These are phyloP conservation scores for Globisporangium mamillatum DNA, from an alignment of 352 stramenopile genomes.

Conservation along the genomic window DNA sequence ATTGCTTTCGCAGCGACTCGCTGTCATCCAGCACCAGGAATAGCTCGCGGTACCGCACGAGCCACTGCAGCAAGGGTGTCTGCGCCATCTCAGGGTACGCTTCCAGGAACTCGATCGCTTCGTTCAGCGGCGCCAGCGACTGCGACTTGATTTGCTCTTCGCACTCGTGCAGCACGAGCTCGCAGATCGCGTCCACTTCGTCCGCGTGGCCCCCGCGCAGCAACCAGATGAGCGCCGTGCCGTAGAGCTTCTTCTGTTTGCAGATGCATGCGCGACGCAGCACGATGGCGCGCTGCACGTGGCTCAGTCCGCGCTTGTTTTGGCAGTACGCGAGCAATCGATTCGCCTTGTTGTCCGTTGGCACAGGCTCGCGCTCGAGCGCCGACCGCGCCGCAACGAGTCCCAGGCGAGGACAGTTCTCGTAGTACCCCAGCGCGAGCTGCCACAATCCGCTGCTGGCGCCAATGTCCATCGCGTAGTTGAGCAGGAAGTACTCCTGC, in stretches of 20 bases:
- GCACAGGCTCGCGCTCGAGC: slow-evolving; percentile 45
- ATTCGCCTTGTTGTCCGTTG: slow-evolving; percentile 58
- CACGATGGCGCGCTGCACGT: slow-evolving; percentile 34
- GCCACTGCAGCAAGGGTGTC: slow-evolving; percentile 53
- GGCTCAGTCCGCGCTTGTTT: slow-evolving; percentile 38
- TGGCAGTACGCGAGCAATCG: slow-evolving; percentile 54
- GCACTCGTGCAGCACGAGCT: slow-evolving; percentile 53
- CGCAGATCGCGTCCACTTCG: slow-evolving; percentile 53
- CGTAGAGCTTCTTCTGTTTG: slow-evolving; percentile 36
- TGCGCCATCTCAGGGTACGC: slow-evolving; percentile 35
- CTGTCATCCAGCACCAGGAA: slow-evolving; percentile 63
- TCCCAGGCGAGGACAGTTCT: slow-evolving; percentile 56
- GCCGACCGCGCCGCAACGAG: slow-evolving; percentile 34
- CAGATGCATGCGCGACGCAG: slow-evolving; percentile 40
- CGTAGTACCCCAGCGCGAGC: slow-evolving; percentile 61
- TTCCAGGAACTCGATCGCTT: slow-evolving; percentile 72
- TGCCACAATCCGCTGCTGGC: slow-evolving; percentile 62
- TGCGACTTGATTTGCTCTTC: slow-evolving; percentile 25
- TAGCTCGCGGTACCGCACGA: slow-evolving; percentile 70
- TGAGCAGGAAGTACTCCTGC: slow-evolving; percentile 54
- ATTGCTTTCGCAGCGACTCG: slow-evolving; percentile 36
- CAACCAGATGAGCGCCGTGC: slow-evolving; percentile 60
- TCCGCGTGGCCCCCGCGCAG: slow-evolving; percentile 56
- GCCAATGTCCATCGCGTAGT: slow-evolving; percentile 70
- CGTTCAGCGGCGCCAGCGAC: slow-evolving; percentile 47